Conservation (phyloP, 73 alveolate genomes). For the Tetrahymena malaccensis region DNA sequence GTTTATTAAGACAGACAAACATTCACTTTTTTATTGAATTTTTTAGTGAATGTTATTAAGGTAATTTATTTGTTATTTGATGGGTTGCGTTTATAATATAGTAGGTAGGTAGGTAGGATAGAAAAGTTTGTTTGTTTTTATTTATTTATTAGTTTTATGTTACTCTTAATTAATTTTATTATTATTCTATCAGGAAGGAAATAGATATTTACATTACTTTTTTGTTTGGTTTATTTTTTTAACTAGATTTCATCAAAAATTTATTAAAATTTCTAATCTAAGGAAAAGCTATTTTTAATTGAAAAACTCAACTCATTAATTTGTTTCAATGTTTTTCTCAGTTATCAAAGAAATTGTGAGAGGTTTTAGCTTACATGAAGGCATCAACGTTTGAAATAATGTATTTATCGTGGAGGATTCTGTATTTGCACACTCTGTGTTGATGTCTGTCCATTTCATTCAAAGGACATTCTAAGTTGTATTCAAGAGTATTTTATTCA, state of each 20-base stretch:
- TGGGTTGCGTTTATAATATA: neutral
- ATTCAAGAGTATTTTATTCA: neutral
- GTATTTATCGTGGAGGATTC: neutral
- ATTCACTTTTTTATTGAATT: neutral
- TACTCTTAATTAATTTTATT: neutral
- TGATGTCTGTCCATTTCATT: neutral
- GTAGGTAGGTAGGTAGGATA: neutral
- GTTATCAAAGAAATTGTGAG: neutral
- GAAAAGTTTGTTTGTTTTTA: neutral
- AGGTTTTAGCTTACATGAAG: neutral
- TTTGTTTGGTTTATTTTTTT: neutral
- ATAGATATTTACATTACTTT: neutral
- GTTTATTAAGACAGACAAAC: too few relatives aligned
- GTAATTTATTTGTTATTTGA: neutral
- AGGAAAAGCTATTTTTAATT: neutral
- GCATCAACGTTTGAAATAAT: neutral
- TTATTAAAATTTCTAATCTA: neutral
- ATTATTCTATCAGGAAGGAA: neutral
- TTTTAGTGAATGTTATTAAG: neutral
- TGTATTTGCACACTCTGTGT: neutral
- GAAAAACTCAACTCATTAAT: neutral
- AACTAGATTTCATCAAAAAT: neutral
- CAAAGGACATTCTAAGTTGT: neutral
- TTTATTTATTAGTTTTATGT: neutral
- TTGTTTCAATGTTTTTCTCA: neutral